phyloP scores from a whole-genome alignment of 306 rosid species.

The Prunus dulcis region DNA sequence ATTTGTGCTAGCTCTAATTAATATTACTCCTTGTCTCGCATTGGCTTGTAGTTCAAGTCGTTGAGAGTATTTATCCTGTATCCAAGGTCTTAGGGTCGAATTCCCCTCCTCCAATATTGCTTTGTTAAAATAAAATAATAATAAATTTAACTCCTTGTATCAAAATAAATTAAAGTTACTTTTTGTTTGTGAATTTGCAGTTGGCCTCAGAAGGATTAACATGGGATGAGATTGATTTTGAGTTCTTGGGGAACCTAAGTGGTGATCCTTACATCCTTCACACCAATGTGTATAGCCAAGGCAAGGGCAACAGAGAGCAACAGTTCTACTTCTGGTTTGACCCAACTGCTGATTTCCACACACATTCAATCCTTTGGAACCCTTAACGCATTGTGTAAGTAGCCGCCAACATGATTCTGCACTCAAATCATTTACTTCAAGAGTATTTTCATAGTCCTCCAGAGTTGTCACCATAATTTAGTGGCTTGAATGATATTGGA shows the following conservation, averaged over 20 bases:
- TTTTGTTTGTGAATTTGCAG: too few species aligned
- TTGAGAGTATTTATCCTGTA: too few species aligned
- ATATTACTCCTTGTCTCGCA: too few species aligned
- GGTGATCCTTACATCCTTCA: slow-evolving; percentile 75
- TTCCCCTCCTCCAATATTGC: too few species aligned
- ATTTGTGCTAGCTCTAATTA: too few species aligned
- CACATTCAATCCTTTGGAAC: slow-evolving; percentile 69
- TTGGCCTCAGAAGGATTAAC: slow-evolving; percentile 2
- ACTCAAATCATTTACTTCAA: background rate
- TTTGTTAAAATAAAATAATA: too few species aligned
- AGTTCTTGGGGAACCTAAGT: slow-evolving; percentile 61
- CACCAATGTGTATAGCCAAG: slow-evolving; percentile 66
- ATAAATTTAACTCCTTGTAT: too few species aligned
- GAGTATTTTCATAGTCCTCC: too few species aligned
- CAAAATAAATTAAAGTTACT: too few species aligned
- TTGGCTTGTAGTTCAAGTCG: slow-evolving; percentile 35
- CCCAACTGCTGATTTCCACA: slow-evolving; percentile 71
- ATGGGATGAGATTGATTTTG: slow-evolving; percentile 83
- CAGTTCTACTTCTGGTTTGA: slow-evolving; percentile 79
- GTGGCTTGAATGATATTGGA: too few species aligned
- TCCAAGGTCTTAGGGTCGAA: fast-evolving
- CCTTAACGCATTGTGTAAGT: slow-evolving; percentile 50
- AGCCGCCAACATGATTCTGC: background rate
- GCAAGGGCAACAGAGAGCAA: slow-evolving; percentile 65
- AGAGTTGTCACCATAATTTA: too few species aligned